Evolutionary conservation across 163 green algal species (phyloP).

Genomic region (Trebouxiophyceae sp.): DNA sequence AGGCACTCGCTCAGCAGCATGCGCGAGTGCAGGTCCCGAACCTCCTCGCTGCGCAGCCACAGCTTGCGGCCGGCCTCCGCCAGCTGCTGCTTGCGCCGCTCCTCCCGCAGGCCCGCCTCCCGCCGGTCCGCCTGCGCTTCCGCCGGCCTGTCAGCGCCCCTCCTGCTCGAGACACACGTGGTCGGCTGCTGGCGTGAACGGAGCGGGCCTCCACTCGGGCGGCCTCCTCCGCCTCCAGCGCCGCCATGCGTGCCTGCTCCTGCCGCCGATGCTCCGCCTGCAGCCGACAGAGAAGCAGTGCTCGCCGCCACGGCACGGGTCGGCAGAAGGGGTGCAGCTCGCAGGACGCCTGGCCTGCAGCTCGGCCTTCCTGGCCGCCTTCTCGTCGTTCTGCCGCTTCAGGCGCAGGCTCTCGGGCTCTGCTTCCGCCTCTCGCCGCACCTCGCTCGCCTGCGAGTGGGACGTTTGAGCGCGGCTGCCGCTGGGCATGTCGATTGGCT

Average conservation of each 20-base stretch:
- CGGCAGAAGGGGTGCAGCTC: too few species aligned
- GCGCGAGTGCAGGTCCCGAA: not conserved
- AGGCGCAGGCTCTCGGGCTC: not conserved
- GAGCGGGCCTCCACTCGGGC: not conserved
- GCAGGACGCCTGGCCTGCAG: too few species aligned
- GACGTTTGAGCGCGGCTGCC: too few species aligned
- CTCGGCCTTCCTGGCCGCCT: not conserved
- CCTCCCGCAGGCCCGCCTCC: not conserved
- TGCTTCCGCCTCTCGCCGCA: not conserved
- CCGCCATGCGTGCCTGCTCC: not conserved
- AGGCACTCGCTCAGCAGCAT: constrained; percentile 1
- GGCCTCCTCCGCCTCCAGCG: not conserved
- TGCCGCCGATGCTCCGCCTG: too few species aligned
- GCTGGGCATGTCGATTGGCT: too few species aligned
- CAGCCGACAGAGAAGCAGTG: too few species aligned
- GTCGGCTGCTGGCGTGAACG: not conserved
- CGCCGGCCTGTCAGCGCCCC: too few species aligned
- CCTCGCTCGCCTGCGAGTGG: too few species aligned
- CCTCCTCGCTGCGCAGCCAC: not conserved
- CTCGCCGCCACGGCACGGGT: too few species aligned
- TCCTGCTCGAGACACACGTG: too few species aligned
- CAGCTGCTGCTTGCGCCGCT: not conserved
- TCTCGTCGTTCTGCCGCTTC: not conserved
- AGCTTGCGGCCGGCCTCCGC: not conserved
- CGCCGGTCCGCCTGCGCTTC: not conserved